Percentiles rank a stretch among this genome's conserved stretches.
Evolutionary conservation across 169 alveolate genomes (phyloP).

Genomic region (Plasmodium coatneyi): DNA sequence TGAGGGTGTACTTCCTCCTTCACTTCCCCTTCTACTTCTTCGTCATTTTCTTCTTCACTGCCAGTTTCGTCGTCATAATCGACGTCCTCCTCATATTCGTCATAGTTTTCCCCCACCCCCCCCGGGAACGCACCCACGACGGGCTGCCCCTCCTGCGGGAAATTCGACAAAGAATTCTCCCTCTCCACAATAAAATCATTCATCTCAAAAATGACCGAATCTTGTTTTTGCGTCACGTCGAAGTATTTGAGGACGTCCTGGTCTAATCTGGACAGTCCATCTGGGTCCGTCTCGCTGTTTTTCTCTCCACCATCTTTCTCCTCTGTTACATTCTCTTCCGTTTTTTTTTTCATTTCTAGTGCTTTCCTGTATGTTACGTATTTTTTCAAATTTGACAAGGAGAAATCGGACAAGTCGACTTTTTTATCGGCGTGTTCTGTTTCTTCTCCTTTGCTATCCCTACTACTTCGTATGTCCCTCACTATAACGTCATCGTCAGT

Average conservation of each 20-base stretch:
- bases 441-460: neutral
- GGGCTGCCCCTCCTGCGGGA: neutral
- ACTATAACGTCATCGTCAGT: neutral
- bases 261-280: neutral
- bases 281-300: neutral
- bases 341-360: neutral
- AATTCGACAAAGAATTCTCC: neutral
- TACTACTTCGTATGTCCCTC: neutral
- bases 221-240: constrained; percentile 38
- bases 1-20: too few species aligned
- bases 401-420: constrained; percentile 30
- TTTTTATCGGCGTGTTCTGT: neutral
- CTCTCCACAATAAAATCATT: constrained; percentile 16
- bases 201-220: constrained; percentile 44
- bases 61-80: neutral
- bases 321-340: neutral
- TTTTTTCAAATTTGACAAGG: constrained; percentile 31
- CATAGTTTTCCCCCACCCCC: too few species aligned
- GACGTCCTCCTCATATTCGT: neutral
- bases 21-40: too few species aligned
- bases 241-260: constrained; percentile 42
- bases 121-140: neutral
- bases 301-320: neutral
- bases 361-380: constrained; percentile 1
- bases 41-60: too few species aligned